phyloP scores from a whole-genome alignment of 1,284 basidiomycete genomes.

The Kwoniella shivajii region DNA sequence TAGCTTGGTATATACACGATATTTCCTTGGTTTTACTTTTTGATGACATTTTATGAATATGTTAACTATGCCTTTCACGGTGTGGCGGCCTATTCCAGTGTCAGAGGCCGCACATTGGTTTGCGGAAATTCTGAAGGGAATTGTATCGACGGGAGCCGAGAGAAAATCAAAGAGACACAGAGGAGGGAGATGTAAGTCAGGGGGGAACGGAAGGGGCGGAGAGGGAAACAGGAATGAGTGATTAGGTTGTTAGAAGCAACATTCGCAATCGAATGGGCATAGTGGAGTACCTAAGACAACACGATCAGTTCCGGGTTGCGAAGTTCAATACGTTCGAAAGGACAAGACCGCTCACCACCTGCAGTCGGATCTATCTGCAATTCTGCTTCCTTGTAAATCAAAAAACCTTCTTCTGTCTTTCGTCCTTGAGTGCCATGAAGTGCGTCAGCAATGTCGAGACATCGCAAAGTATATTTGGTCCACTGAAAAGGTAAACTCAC shows the following conservation, averaged over 20 bases:
- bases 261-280: constrained; percentile 62
- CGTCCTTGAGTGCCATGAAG: constrained; percentile 60
- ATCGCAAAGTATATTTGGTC: neutral
- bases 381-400: constrained; percentile 83
- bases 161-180: constrained; percentile 25
- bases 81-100: too few species aligned
- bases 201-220: constrained; percentile 23
- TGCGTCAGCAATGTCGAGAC: neutral
- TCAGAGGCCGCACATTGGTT: too few species aligned
- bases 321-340: constrained; percentile 25
- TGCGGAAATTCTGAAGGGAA: too few species aligned
- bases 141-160: constrained; percentile 32
- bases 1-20: too few species aligned
- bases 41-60: too few species aligned
- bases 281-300: constrained; percentile 58
- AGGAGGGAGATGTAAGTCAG: constrained; percentile 24
- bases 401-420: constrained; percentile 80
- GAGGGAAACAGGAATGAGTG: constrained; percentile 34
- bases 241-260: constrained; percentile 57
- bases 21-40: too few species aligned
- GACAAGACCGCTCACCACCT: constrained; percentile 64
- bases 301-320: constrained; percentile 12
- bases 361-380: constrained; percentile 71
- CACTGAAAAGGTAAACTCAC: constrained; percentile 58
- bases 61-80: too few species aligned